phyloP scores from a whole-genome alignment of 1,284 basidiomycete species.

The Apiotrichum gamsii region DNA sequence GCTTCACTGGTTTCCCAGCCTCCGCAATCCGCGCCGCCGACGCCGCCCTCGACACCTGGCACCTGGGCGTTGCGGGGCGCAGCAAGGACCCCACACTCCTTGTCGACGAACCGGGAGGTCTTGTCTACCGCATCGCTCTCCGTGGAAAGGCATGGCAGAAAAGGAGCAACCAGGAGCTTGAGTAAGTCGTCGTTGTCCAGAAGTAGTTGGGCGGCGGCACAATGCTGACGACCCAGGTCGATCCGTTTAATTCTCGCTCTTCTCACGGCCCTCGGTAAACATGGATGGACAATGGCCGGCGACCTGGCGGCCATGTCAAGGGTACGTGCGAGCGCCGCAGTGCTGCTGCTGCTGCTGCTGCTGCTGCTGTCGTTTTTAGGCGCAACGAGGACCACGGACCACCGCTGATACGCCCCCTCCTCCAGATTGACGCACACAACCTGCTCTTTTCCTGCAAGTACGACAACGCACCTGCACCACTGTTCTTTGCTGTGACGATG shows the following conservation, averaged over 20 bases:
- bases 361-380: too few species aligned
- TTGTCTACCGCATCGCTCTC: slow-evolving; percentile 30
- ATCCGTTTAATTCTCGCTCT: slow-evolving; percentile 35
- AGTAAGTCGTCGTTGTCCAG: slow-evolving; percentile 35
- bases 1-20: slow-evolving; percentile 30
- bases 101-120: background rate
- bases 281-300: slow-evolving; percentile 34
- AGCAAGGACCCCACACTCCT: slow-evolving; percentile 21
- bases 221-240: too few species aligned
- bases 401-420: too few species aligned
- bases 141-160: slow-evolving; percentile 35
- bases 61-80: slow-evolving; percentile 16
- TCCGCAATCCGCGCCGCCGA: slow-evolving; percentile 23
- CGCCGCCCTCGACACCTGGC: slow-evolving; percentile 23
- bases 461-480: slow-evolving; percentile 19
- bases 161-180: slow-evolving; percentile 37
- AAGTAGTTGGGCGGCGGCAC: too few species aligned
- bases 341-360: slow-evolving; percentile 2
- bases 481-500: slow-evolving; percentile 40
- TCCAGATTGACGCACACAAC: slow-evolving; percentile 35
- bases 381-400: too few species aligned
- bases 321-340: slow-evolving; percentile 12
- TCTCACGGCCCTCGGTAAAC: slow-evolving; percentile 26
- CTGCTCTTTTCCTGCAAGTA: slow-evolving; percentile 30
- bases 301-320: slow-evolving; percentile 27